A percentile compares a stretch with the other conserved stretches of the same genome.
phyloP scores from a whole-genome alignment of 305 asterid species.

The Caryopteris hybrid region DNA sequence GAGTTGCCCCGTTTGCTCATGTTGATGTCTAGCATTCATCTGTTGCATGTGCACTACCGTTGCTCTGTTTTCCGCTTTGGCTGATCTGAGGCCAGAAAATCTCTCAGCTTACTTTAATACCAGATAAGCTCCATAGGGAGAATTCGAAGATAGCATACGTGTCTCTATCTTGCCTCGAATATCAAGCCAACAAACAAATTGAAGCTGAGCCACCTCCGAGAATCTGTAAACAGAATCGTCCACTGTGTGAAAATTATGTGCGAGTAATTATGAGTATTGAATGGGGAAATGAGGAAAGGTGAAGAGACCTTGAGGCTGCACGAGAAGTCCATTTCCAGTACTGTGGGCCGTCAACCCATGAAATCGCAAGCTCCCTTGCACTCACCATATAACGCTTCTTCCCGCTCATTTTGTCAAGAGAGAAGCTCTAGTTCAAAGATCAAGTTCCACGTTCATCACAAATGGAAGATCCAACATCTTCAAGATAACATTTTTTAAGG shows the following conservation, averaged over 20 bases:
- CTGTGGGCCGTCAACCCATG: not conserved
- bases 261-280: too few relatives aligned
- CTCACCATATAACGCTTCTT: slow-evolving; percentile 26
- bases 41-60: not conserved
- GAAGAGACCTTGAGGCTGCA: not conserved
- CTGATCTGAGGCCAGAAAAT: slow-evolving; percentile 17
- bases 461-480: not conserved
- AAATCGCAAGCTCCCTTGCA: not conserved
- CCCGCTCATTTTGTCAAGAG: slow-evolving; percentile 19
- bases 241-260: too few relatives aligned
- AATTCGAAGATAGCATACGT: slow-evolving; percentile 15
- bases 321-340: slow-evolving; percentile 13
- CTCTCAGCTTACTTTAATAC: slow-evolving; percentile 18
- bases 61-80: not conserved
- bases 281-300: not conserved
- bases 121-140: slow-evolving; percentile 28
- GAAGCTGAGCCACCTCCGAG: slow-evolving; percentile 29
- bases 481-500: too few relatives aligned
- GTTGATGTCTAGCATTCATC: not conserved
- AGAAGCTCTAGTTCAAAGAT: slow-evolving; percentile 20
- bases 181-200: slow-evolving; percentile 25
- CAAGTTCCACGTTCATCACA: not conserved
- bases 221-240: slow-evolving; percentile 17
- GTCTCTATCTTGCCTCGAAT: slow-evolving; percentile 29
- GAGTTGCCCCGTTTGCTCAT: not conserved